A percentile compares a stretch with the other conserved stretches of the same genome.
Conservation (phyloP, 352 stramenopile genomes). For the Globisporangium alternatum region DNA sequence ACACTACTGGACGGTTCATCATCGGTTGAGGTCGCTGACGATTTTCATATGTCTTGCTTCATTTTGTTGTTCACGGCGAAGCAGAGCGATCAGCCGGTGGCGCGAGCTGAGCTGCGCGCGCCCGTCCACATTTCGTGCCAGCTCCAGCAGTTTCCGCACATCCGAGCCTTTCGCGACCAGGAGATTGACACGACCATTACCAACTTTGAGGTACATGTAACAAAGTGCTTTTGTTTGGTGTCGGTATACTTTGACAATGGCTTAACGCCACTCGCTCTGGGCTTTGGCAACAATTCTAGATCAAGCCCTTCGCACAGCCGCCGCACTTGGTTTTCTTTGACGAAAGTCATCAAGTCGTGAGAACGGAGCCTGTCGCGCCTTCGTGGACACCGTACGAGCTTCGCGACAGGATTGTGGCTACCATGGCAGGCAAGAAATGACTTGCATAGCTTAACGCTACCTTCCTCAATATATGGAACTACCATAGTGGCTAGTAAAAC, state of each 20-base stretch:
- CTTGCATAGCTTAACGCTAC: neutral
- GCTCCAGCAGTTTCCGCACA: slow-evolving; percentile 29
- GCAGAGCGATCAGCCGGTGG: slow-evolving; percentile 20
- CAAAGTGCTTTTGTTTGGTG: neutral
- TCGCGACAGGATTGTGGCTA: slow-evolving; percentile 25
- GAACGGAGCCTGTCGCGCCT: slow-evolving; percentile 28
- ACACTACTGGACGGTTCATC: neutral
- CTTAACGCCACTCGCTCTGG: neutral
- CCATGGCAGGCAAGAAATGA: neutral
- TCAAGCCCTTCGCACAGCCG: slow-evolving; percentile 40
- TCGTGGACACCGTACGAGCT: slow-evolving; percentile 42
- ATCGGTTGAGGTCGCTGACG: neutral
- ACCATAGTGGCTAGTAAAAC: slow-evolving; percentile 43
- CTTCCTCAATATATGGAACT: neutral
- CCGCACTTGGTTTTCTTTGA: slow-evolving; percentile 48
- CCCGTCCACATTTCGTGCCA: slow-evolving; percentile 43
- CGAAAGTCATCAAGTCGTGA: slow-evolving; percentile 24
- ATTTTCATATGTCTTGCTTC: neutral
- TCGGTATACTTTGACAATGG: neutral
- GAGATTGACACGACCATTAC: neutral
- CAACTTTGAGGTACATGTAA: slow-evolving; percentile 16
- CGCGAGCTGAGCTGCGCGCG: slow-evolving; percentile 32
- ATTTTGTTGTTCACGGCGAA: too few species aligned
- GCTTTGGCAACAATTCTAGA: slow-evolving; percentile 10
- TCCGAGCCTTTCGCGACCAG: slow-evolving; percentile 28